phyloP scores from a whole-genome alignment of 768 basidiomycete species.

The Clathrus columnatus region DNA sequence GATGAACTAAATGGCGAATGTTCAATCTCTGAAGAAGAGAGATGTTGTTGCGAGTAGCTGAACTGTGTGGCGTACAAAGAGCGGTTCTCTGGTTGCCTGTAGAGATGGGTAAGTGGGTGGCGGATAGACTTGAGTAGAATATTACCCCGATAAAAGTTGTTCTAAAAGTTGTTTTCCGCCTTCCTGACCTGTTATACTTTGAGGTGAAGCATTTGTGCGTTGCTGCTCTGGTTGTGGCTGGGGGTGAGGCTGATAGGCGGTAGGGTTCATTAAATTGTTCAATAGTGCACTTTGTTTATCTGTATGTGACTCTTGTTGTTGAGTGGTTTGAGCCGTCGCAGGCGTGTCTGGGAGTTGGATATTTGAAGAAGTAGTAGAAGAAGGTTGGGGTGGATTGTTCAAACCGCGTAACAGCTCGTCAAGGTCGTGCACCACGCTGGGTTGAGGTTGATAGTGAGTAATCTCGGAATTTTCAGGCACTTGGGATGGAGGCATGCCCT shows the following conservation, averaged over 20 bases:
- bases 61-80: conserved; percentile 18
- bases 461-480: conserved; percentile 9
- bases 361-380: neutral
- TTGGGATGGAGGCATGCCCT: conserved; percentile 6
- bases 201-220: conserved; percentile 46
- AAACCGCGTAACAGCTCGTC: conserved; percentile 8
- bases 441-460: conserved; percentile 9
- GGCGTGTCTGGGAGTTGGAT: conserved; percentile 7
- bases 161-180: conserved; percentile 72
- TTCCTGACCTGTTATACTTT: conserved; percentile 41
- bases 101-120: conserved; percentile 5
- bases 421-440: conserved; percentile 9
- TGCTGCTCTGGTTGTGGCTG: conserved; percentile 61
- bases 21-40: conserved; percentile 13
- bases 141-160: conserved; percentile 76
- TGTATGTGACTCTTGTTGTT: conserved; percentile 15
- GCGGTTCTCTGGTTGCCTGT: conserved; percentile 21
- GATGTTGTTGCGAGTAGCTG: conserved; percentile 19
- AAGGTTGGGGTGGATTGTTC: neutral
- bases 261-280: conserved; percentile 18
- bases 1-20: conserved; percentile 15
- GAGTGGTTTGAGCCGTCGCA: conserved; percentile 1
- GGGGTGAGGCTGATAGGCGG: conserved; percentile 44
- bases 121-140: neutral
- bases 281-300: conserved; percentile 73